Conservation (phyloP, 306 rosid genomes). For the Gleditsia sinensis region DNA sequence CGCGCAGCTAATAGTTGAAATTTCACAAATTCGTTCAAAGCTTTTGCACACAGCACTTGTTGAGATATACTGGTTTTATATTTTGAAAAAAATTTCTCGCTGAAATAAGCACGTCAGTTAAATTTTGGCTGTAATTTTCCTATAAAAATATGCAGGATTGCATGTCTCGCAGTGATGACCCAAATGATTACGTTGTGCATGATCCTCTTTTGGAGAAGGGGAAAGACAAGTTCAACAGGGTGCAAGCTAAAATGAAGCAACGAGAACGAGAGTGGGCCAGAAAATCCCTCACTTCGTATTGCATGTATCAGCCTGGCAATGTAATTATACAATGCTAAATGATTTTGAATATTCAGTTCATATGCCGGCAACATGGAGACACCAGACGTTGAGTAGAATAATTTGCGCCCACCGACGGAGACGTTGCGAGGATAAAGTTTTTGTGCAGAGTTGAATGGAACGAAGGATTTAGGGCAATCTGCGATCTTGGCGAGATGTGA, state of each 20-base stretch:
- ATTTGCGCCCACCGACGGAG: background rate
- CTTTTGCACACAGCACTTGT: background rate
- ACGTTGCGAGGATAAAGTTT: background rate
- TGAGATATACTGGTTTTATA: background rate
- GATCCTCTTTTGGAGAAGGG: slow-evolving; percentile 74
- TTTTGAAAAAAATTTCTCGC: background rate
- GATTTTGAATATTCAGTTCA: background rate
- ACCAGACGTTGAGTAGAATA: background rate
- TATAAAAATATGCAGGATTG: slow-evolving; percentile 45
- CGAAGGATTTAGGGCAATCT: background rate
- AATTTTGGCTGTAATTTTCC: background rate
- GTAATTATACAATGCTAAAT: background rate
- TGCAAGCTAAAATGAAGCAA: slow-evolving; percentile 58
- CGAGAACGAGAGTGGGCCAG: background rate
- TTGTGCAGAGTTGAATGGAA: background rate
- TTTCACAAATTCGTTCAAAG: background rate
- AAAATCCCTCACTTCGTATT: background rate
- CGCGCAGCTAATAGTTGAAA: background rate
- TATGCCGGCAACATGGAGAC: background rate
- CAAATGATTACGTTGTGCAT: slow-evolving; percentile 62
- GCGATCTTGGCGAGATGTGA: background rate
- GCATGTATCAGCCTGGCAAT: background rate
- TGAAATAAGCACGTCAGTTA: background rate
- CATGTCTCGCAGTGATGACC: slow-evolving; percentile 58
- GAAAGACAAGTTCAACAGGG: slow-evolving; percentile 56